Percentiles rank a stretch among this genome's conserved stretches.
phyloP scores from a whole-genome alignment of 768 basidiomycete species.

The Tremella fuciformis region DNA sequence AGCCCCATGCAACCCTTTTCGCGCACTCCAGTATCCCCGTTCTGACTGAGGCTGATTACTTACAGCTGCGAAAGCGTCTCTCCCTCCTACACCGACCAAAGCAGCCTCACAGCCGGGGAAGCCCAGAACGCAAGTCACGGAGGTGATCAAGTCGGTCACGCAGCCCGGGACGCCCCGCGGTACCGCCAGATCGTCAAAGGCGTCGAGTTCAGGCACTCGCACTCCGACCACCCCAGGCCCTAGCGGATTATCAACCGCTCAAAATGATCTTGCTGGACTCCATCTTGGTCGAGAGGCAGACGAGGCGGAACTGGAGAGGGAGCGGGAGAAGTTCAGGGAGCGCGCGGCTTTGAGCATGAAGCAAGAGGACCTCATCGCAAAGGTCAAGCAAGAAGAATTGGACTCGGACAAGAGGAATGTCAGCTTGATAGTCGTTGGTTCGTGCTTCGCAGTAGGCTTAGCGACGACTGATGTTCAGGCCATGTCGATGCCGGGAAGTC shows the following conservation, averaged over 20 bases:
- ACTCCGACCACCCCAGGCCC: slow-evolving; percentile 21
- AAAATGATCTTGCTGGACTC: slow-evolving; percentile 71
- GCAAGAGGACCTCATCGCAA: slow-evolving; percentile 76
- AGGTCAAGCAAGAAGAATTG: slow-evolving; percentile 62
- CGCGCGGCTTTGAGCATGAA: slow-evolving; percentile 66
- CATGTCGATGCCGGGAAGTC: slow-evolving; percentile 99
- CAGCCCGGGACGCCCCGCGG: slow-evolving; percentile 28
- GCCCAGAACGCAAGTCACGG: not conserved
- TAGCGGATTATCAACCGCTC: slow-evolving; percentile 56
- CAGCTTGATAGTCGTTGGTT: slow-evolving; percentile 90
- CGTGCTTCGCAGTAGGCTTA: slow-evolving; percentile 14
- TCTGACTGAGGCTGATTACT: slow-evolving; percentile 9
- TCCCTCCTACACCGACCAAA: slow-evolving; percentile 31
- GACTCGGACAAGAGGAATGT: slow-evolving; percentile 63
- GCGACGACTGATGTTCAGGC: slow-evolving; percentile 56
- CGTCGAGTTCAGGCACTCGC: slow-evolving; percentile 19
- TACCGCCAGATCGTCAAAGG: slow-evolving; percentile 20
- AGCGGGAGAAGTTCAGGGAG: slow-evolving; percentile 42
- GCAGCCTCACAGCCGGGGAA: slow-evolving; percentile 39
- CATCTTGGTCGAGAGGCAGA: slow-evolving; percentile 62
- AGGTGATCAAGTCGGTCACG: slow-evolving; percentile 12
- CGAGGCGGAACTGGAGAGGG: slow-evolving; percentile 42
- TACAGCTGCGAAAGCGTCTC: slow-evolving; percentile 33
- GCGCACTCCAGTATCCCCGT: not conserved
- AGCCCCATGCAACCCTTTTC: slow-evolving; percentile 1